These are phyloP conservation scores for Furcasterigmium sp. DNA, from an alignment of 2,329 filamentous ascomycete genomes.

Conservation along the genomic window DNA sequence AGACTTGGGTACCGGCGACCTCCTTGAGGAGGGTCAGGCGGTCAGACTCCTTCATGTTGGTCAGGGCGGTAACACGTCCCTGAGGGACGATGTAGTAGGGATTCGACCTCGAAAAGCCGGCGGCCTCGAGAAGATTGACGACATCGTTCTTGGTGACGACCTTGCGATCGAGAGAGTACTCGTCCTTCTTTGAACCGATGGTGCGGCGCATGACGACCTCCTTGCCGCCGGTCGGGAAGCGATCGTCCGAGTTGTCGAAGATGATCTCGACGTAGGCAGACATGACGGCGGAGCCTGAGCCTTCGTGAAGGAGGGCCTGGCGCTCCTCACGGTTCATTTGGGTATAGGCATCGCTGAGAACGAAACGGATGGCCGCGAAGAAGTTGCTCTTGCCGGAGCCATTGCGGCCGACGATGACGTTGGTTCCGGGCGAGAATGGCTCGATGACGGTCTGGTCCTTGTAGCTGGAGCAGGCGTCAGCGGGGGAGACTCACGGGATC, in stretches of 20 bases:
- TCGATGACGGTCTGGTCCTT: constrained; percentile 99
- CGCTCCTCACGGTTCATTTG: constrained; percentile 95
- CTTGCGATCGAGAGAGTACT: constrained; percentile 96
- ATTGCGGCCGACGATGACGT: constrained; percentile 98
- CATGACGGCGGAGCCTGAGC: constrained; percentile 95
- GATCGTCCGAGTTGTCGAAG: constrained; percentile 95
- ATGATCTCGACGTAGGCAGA: constrained; percentile 99
- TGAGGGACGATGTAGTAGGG: constrained; percentile 99
- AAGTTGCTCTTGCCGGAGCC: constrained; percentile 99
- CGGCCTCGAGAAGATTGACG: constrained; percentile 90
- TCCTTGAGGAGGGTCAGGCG: constrained; percentile 88
- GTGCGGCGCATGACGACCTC: constrained; percentile 89
- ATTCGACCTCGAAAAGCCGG: constrained; percentile 94
- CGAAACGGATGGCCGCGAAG: constrained; percentile 97
- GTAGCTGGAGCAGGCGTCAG: constrained; percentile 59
- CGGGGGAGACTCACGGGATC: constrained; percentile 10
- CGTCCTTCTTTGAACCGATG: constrained; percentile 96
- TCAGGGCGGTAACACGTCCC: constrained; percentile 89
- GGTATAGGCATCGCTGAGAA: constrained; percentile 94
- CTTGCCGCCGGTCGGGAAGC: constrained; percentile 87
- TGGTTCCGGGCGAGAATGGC: constrained; percentile 94
- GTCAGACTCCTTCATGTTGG: constrained; percentile 97
- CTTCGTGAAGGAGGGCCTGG: constrained; percentile 93
- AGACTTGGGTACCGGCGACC: constrained; percentile 96
- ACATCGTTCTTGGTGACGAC: constrained; percentile 93